Conservation (phyloP, 2,329 filamentous ascomycete species). For the Ophiostoma tasmaniense region DNA sequence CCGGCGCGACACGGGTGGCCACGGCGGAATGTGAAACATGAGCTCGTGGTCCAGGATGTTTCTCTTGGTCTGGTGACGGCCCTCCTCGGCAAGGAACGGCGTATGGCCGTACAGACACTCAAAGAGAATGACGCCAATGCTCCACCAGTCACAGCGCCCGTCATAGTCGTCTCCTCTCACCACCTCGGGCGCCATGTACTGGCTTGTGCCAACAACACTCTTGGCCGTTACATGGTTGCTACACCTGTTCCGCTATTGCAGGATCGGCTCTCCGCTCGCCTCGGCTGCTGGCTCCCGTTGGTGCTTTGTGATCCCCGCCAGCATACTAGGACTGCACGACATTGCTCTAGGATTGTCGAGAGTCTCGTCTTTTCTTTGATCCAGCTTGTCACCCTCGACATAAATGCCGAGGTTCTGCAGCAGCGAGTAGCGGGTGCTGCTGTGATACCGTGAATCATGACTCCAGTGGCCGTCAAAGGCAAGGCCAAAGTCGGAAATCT, state of each 20-base stretch:
- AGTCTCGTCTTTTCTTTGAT: slow-evolving; percentile 36
- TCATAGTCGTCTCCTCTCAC: slow-evolving; percentile 77
- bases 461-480: slow-evolving; percentile 94
- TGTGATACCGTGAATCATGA: slow-evolving; percentile 81
- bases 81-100: slow-evolving; percentile 75
- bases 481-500: slow-evolving; percentile 92
- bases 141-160: slow-evolving; percentile 94
- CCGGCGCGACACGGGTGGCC: slow-evolving; percentile 55
- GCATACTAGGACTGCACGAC: slow-evolving; percentile 34
- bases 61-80: slow-evolving; percentile 70
- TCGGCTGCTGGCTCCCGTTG: slow-evolving; percentile 26
- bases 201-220: slow-evolving; percentile 88
- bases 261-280: slow-evolving; percentile 39
- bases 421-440: slow-evolving; percentile 69
- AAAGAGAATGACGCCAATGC: slow-evolving; percentile 85
- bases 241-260: slow-evolving; percentile 61
- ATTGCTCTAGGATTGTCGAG: slow-evolving; percentile 2
- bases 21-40: slow-evolving; percentile 62
- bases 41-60: slow-evolving; percentile 70
- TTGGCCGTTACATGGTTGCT: slow-evolving; percentile 65
- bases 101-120: slow-evolving; percentile 91
- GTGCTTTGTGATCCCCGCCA: slow-evolving; percentile 31
- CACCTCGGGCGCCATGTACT: slow-evolving; percentile 97
- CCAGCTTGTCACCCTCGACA: slow-evolving; percentile 64
- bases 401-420: slow-evolving; percentile 67